Evolutionary conservation across 2,329 filamentous ascomycete species (phyloP), one percentile per base, ranked within the genome.

Genomic region (Pseudogymnoascus sp.): DNA sequence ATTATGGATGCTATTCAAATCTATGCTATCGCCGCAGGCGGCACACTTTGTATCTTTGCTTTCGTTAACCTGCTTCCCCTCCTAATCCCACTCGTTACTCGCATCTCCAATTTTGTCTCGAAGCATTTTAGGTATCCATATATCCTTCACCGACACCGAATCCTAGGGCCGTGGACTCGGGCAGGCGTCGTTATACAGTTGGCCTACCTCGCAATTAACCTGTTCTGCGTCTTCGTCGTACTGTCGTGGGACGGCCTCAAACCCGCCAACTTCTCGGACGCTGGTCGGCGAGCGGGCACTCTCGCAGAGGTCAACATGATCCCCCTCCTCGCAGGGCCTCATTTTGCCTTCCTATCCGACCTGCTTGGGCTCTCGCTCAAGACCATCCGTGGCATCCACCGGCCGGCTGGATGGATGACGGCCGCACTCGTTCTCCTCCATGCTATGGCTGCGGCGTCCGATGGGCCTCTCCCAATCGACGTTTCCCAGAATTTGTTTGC

Each of bases 381-480:
- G 21, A 64, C 60, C 33, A 66, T 64, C 60, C 37, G 59, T 25
- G 23, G 58, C 40, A 59, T 69, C 16, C 62, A 71, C 64, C 55
- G 61, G 7, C 68, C 60, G 16, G 65, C 65, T 11, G 63, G 69
- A 1, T 25, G 66, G 11, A 67, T 70, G 63, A 41, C 60, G 18
- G 45, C 65, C 16, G 41, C 63, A 18, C 64, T 70, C 33, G 61
- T 52, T 12, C 31, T 68, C 23, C 61, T 68, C 59, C 65, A 71
- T 58, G 61, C 68, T 38, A 45, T 65, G 5, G 37, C 67, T 6
- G 61, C 62, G 12, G 60, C n/a, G 25, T 61, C 35, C 1, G 3
- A 61, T 23, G 31, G 5, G 6, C 49, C 49, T 33, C 62, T 66
- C 38, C 59, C 38, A 38, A 58, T 66, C 7, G n/a, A 61, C 37